phyloP scores from a whole-genome alignment of 2,329 filamentous ascomycete genomes.

The Fusarium longipes region DNA sequence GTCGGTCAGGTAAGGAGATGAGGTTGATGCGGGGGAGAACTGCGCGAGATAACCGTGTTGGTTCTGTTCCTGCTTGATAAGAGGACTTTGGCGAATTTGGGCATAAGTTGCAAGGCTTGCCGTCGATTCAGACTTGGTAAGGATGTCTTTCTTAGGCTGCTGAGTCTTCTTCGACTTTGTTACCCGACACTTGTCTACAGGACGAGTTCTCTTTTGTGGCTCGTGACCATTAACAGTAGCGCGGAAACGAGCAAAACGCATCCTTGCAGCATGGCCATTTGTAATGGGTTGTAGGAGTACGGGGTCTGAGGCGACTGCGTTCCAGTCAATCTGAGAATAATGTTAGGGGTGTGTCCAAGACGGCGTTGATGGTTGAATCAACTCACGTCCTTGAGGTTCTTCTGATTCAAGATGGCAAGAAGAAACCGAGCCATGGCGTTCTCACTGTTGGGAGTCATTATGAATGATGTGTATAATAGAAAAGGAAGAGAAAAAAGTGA shows the following conservation, averaged over 20 bases:
- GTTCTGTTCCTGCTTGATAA: conserved; percentile 54
- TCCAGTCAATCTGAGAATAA: conserved; percentile 66
- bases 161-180: conserved; percentile 58
- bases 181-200: conserved; percentile 56
- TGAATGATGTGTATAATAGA: conserved; percentile 31
- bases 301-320: conserved; percentile 65
- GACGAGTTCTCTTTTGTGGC: conserved; percentile 60
- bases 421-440: conserved; percentile 68
- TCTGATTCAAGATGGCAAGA: conserved; percentile 69
- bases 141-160: conserved; percentile 50
- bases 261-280: conserved; percentile 70
- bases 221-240: conserved; percentile 60
- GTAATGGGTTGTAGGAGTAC: conserved; percentile 65
- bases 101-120: conserved; percentile 46
- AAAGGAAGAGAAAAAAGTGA: background rate
- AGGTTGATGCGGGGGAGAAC: conserved; percentile 54
- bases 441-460: conserved; percentile 67
- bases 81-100: conserved; percentile 44
- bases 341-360: conserved; percentile 25
- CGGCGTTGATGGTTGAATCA: background rate
- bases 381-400: conserved; percentile 69
- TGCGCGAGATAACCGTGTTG: conserved; percentile 49
- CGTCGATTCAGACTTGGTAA: conserved; percentile 56
- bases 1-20: conserved; percentile 52
- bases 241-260: conserved; percentile 68